Base-by-base conservation (phyloP, 352 stramenopile species). In the Phytophthora capsici region DNA sequence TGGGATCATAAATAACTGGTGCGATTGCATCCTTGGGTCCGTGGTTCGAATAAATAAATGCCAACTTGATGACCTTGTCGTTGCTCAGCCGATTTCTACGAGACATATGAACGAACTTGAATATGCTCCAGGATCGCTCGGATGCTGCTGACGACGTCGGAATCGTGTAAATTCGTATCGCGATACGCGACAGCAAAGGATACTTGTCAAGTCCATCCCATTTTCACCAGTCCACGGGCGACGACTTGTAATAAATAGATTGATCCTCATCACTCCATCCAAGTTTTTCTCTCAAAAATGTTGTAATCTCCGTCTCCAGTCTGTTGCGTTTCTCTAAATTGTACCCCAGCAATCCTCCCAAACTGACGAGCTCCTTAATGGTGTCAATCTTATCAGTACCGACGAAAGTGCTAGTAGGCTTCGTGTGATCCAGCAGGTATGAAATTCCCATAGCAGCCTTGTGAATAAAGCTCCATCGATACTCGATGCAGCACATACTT, bases 91-190 rank as follows among this genome's bases (percentile, higher is more conserved):
- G 37, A 17, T 51, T 59, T 17, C 52, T 7, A 2, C 23, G 40
- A 7, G 25, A 10, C 3, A 38, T 50, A 22, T 59, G 52, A 10
- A 59, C 40, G 16, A 26, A 50, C 40, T 59, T 59, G n/a, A 58
- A 58, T n/a, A 58, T n/a, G 17, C 51, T 58, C 51, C 51, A 58
- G 8, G 38, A 58, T 4, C 51, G 36, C 16, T 58, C 38, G 19
- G 51, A 17, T 9, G 51, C 51, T 4, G 38, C 51, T 50, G 44
- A 50, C 2, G 14, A 50, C 19, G 23, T 20, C 9, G 44, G 44
- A 16, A 50, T 50, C 6, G 51, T 37, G 12, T 49, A 58, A 30
- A 41, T 17, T 25, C 52, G 23, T 36, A 52, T 17, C 2, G 52
- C 52, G 13, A 60, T 60, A 32, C 37, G 36, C 6, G 36, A 6